Evolutionary conservation across 768 basidiomycete genomes (phyloP).

Genomic region (Phylloporus sp.): DNA sequence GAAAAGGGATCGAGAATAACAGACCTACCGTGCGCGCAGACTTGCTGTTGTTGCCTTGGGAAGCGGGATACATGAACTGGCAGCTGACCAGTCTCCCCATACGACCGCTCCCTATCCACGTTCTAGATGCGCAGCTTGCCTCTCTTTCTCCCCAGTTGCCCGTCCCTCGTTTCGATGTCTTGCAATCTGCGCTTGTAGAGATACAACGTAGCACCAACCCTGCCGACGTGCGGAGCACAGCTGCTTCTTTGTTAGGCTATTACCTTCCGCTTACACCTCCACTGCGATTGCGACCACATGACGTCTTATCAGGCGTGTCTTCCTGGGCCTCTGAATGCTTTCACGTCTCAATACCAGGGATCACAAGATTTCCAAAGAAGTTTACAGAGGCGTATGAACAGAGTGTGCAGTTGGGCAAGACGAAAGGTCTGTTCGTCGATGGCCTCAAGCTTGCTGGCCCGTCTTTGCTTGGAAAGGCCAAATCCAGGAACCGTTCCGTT

Average conservation of each 20-base stretch:
- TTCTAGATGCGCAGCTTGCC: conserved; percentile 9
- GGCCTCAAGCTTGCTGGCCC: conserved; percentile 14
- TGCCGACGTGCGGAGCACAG: conserved; percentile 54
- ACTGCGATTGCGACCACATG: conserved; percentile 41
- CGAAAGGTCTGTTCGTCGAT: conserved; percentile 24
- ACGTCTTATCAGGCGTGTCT: conserved; percentile 54
- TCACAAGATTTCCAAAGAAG: conserved; percentile 19
- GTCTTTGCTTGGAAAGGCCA: conserved; percentile 17
- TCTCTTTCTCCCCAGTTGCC: conserved; percentile 12
- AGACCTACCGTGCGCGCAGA: conserved; percentile 52
- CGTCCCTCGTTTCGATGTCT: conserved; percentile 23
- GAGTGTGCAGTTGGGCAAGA: conserved; percentile 2
- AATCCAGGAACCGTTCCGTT: conserved; percentile 22
- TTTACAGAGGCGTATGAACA: conserved; percentile 21
- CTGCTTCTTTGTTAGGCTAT: conserved; percentile 68
- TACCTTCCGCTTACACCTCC: conserved; percentile 53
- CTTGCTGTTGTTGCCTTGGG: conserved; percentile 76
- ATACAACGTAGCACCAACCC: conserved; percentile 40
- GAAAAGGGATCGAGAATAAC: neutral
- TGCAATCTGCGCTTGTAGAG: conserved; percentile 22
- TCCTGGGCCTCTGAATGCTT: conserved; percentile 47
- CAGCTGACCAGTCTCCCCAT: conserved; percentile 68
- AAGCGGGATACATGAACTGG: conserved; percentile 61
- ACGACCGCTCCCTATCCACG: conserved; percentile 44
- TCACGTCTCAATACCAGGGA: conserved; percentile 13